Percentiles rank a stretch among this genome's conserved stretches.
These are phyloP conservation scores for Emmonsiellopsis sp. DNA, from an alignment of 2,329 filamentous ascomycete species.

Conservation along the genomic window DNA sequence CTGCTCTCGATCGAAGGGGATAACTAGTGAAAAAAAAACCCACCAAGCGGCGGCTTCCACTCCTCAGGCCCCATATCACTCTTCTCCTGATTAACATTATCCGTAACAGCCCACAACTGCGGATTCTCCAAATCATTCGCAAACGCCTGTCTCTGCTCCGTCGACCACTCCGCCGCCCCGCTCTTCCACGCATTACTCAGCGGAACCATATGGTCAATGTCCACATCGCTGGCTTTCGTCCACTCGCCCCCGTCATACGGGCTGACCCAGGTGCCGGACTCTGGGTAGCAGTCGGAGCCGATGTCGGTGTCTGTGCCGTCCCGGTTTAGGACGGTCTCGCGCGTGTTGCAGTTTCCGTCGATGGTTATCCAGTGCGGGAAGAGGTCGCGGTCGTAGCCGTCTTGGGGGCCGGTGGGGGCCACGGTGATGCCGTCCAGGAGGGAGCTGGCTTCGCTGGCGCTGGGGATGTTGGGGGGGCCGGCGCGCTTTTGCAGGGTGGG, in stretches of 20 bases:
- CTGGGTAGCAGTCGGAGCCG: constrained; percentile 52
- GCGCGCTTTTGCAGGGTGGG: constrained; percentile 14
- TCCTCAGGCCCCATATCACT: constrained; percentile 63
- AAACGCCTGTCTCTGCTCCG: constrained; percentile 55
- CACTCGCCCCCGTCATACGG: constrained; percentile 67
- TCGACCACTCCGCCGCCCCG: constrained; percentile 65
- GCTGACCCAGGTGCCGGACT: constrained; percentile 59
- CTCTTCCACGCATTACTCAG: constrained; percentile 76
- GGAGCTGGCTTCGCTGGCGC: constrained; percentile 46
- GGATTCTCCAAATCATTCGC: constrained; percentile 70
- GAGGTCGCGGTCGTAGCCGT: constrained; percentile 54
- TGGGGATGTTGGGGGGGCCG: constrained; percentile 54
- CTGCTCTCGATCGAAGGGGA: neutral
- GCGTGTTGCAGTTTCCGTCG: constrained; percentile 59
- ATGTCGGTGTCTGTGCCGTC: constrained; percentile 59
- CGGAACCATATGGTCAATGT: constrained; percentile 79
- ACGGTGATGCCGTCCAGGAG: constrained; percentile 54
- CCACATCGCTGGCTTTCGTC: constrained; percentile 59
- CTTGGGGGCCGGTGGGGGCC: constrained; percentile 44
- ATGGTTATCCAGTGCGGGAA: constrained; percentile 67
- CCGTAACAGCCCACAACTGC: constrained; percentile 71
- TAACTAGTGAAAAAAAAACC: constrained; percentile 21
- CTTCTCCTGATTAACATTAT: constrained; percentile 65
- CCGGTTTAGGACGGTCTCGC: constrained; percentile 63
- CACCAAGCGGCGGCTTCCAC: constrained; percentile 64